These are phyloP conservation scores for Pleurotus sapidus DNA, from an alignment of 768 basidiomycete species.

Conservation along the genomic window DNA sequence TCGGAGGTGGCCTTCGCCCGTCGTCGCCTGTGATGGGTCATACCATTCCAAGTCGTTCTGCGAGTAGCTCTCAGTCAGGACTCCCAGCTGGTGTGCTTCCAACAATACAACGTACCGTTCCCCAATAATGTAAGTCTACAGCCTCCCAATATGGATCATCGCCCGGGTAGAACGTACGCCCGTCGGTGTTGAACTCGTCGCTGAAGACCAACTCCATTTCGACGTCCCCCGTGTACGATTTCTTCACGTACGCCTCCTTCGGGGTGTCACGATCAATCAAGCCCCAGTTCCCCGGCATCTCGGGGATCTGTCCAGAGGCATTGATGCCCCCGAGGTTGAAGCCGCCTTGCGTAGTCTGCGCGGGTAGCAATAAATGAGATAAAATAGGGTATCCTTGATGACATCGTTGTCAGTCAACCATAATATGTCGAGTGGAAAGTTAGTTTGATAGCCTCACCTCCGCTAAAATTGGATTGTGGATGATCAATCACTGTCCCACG, in stretches of 20 bases:
- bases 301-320: slow-evolving; percentile 65
- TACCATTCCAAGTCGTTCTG: slow-evolving; percentile 79
- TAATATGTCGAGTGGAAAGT: not conserved
- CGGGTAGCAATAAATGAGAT: slow-evolving; percentile 39
- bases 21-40: slow-evolving; percentile 63
- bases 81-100: too few species aligned
- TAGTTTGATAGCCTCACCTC: slow-evolving; percentile 24
- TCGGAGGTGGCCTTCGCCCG: slow-evolving; percentile 64
- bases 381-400: slow-evolving; percentile 46
- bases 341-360: slow-evolving; percentile 45
- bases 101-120: slow-evolving; percentile 33
- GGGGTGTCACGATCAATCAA: slow-evolving; percentile 83
- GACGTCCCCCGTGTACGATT: slow-evolving; percentile 50
- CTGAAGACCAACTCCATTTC: slow-evolving; percentile 63
- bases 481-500: not conserved
- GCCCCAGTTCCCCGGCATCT: slow-evolving; percentile 54
- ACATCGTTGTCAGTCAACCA: slow-evolving; percentile 11
- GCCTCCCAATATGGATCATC: slow-evolving; percentile 67
- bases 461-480: slow-evolving; percentile 22
- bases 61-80: not conserved
- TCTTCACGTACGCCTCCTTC: slow-evolving; percentile 44
- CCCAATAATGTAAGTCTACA: slow-evolving; percentile 68
- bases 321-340: slow-evolving; percentile 80
- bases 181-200: slow-evolving; percentile 79
- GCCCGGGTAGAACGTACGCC: slow-evolving; percentile 67